Evolutionary conservation across 2,329 filamentous ascomycete species (phyloP), one percentile per base, ranked within the genome.

Genomic region (Cladosporium sp.): DNA sequence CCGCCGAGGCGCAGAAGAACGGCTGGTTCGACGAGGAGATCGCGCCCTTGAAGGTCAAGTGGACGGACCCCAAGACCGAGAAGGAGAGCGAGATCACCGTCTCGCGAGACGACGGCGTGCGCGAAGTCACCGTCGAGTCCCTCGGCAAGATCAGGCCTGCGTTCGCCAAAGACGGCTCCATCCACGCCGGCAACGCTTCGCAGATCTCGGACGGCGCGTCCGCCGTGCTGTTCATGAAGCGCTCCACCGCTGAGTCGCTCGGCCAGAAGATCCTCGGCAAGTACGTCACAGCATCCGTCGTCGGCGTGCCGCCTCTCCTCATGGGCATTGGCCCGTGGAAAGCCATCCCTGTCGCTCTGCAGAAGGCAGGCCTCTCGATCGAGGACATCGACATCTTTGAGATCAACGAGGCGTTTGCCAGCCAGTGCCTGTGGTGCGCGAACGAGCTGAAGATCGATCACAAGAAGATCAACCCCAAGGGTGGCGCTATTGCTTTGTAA

Each of bases 361-460:
- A 91, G 77, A 93, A 95, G 78, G 91, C 93, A 0, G 93, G 93
- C 67, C 88, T 99, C 73, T 84, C 83, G 77, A 92, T 89, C 80
- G 90, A 96, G 65, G 94, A 98, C 72, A 92, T 99, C 33, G 95
- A 98, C 78, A 94, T 98, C 76, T 98, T 87, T 76, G 95, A 99
- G 86, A 97, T 99, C 85, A 99, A 99, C 84, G 95, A 99, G 86
- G 95, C 95, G 1, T 99, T 99, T 79, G 95, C 95, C 35, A 91
- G 88, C 69, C 94, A 98, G 85, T 97, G 92, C 80, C 80, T 98
- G 71, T 98, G 91, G 91, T 97, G 93, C 79, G 88, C 91, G 69
- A 91, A 95, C 74, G 89, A 97, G 83, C 86, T 99, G 26, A 90
- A 89, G 53, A 81, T 99, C 31, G 91, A 92, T 62, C 77, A 84